Base-by-base conservation (phyloP, 306 rosid genomes). In the Mimosa bimucronata region DNA sequence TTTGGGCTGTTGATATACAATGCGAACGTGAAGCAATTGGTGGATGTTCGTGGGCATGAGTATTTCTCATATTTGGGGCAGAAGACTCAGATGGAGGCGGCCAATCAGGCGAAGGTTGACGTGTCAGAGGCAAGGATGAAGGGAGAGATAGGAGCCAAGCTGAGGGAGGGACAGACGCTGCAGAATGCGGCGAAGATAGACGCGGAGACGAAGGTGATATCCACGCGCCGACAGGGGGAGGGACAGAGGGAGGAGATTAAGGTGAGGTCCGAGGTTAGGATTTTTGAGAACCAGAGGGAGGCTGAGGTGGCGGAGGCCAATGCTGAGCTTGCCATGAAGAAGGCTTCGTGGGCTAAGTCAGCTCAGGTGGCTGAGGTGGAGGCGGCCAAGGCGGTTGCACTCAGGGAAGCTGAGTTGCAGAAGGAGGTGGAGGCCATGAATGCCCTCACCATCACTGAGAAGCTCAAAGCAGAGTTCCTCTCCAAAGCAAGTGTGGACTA, bases 1-100 rank as follows among this genome's bases (percentile, higher is more conserved):
- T 92, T 92, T 4, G 89, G 97, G 16, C 86, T 88, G 14, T 1
- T 85, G 69, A 92, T 92, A 2, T 92, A 92, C 83, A 92, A 88
- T 16, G 91, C 94, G 6, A 92, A 92, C 52, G 89, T 90, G 0
- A 88, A 92, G 29, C 90, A 88, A 50, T 42, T 90, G 1, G 94
- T 86, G 7, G 94, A 92, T 53, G 88, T 90, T 15, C 89, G 74
- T 0, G 90, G 90, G 0, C 94, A 88, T 1, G 94, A 92, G 48
- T 92, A 92, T 44, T 92, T 92, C 85, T 85, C 89, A 11, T 90
- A 92, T 14, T 50, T 92, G 50, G 97, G 91, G 0, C 90, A 90
- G 77, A 92, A 92, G 85, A 92, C 88, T 2, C 92, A 92, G 76
- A 89, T 88, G 85, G 92, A 90, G 42, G 91, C 91, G 0, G 90